Conservation (phyloP, 2,329 filamentous ascomycete species). For the Pseudogymnoascus sp. region DNA sequence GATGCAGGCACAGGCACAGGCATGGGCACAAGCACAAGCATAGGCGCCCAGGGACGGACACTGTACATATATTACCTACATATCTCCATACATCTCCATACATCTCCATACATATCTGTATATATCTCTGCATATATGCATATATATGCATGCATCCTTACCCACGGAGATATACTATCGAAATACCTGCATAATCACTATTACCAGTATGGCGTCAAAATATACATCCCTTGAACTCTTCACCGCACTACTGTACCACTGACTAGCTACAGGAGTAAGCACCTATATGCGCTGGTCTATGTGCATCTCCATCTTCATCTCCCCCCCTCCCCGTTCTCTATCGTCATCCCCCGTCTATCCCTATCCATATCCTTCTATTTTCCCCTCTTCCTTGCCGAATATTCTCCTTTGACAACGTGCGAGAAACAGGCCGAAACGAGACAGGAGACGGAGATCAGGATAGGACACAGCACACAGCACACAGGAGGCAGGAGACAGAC, state of each 20-base stretch:
- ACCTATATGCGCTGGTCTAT: background rate
- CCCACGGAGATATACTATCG: background rate
- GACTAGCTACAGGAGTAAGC: conserved; percentile 3
- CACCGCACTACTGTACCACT: background rate
- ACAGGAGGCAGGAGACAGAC: background rate
- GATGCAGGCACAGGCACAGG: too few relatives aligned
- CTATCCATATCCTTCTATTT: background rate
- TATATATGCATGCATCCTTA: conserved; percentile 6
- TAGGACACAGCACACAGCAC: background rate
- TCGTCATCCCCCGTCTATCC: background rate
- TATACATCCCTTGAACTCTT: background rate
- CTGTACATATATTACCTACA: background rate
- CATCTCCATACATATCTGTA: background rate
- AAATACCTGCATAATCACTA: background rate
- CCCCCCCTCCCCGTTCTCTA: background rate
- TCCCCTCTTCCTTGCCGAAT: conserved; percentile 1
- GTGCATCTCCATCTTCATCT: background rate
- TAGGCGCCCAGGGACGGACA: background rate
- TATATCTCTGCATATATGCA: background rate
- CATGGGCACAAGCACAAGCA: too few relatives aligned
- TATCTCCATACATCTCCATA: background rate
- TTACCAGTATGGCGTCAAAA: background rate
- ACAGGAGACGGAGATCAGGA: background rate
- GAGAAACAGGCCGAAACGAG: background rate
- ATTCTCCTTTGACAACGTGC: background rate